These are phyloP conservation scores for Globisporangium ultimum DNA, from an alignment of 352 stramenopile species.

Conservation along the genomic window DNA sequence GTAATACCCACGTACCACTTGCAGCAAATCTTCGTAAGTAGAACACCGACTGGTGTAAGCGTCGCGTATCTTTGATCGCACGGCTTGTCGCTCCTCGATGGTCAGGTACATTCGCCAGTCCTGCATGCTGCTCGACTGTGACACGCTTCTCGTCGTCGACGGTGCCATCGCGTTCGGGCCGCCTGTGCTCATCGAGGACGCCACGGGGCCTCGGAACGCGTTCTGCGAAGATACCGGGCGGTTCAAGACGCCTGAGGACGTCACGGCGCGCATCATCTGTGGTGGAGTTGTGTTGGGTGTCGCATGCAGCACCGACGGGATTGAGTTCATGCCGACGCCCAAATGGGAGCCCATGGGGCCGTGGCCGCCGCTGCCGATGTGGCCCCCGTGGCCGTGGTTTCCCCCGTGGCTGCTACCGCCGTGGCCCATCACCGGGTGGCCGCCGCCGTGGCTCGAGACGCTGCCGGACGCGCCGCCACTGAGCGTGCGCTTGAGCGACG, in stretches of 20 bases:
- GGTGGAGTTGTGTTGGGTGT: constrained; percentile 64
- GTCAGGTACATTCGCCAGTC: constrained; percentile 89
- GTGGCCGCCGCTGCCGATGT: not conserved
- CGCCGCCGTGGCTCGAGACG: constrained; percentile 6
- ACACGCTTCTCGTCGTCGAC: constrained; percentile 50
- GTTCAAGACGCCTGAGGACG: constrained; percentile 79
- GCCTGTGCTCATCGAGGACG: constrained; percentile 10
- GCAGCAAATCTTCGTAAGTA: constrained; percentile 85
- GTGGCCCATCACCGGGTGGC: constrained; percentile 21
- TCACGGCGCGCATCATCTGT: constrained; percentile 83
- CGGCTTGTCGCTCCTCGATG: constrained; percentile 87
- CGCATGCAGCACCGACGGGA: constrained; percentile 76
- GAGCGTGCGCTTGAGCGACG: constrained; percentile 83
- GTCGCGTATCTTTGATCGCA: constrained; percentile 85
- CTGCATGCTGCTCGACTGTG: constrained; percentile 66
- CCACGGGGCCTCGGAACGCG: constrained; percentile 22
- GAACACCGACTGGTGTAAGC: constrained; percentile 83
- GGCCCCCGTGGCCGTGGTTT: not conserved
- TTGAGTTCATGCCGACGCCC: constrained; percentile 69
- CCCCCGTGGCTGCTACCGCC: constrained; percentile 12
- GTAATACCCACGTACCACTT: constrained; percentile 60
- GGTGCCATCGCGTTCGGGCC: constrained; percentile 19
- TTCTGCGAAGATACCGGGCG: constrained; percentile 31
- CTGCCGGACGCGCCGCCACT: constrained; percentile 52
- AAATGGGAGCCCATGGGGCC: constrained; percentile 28